These are phyloP conservation scores for Salvia rosmarinus DNA, from an alignment of 257 asterid species.

Conservation along the genomic window DNA sequence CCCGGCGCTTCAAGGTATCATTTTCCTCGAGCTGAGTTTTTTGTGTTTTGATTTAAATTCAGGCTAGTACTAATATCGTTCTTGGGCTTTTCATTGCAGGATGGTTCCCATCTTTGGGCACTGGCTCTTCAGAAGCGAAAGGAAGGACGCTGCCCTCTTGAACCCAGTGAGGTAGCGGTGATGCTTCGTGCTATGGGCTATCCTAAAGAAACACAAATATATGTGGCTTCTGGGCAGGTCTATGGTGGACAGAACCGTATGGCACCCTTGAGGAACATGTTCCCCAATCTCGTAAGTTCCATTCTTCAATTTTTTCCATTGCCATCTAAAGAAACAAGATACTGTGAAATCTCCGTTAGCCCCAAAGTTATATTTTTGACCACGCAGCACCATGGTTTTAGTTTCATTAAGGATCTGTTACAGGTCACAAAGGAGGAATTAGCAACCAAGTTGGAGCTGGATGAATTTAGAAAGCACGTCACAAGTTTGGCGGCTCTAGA, in stretches of 20 bases:
- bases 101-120: conserved; percentile 98
- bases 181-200: conserved; percentile 99
- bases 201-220: conserved; percentile 95
- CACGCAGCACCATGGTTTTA: not conserved
- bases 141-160: conserved; percentile 99
- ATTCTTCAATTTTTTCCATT: not conserved
- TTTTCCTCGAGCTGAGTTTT: not conserved
- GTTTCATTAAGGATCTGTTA: conserved; percentile 28
- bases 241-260: conserved; percentile 99
- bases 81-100: conserved; percentile 54
- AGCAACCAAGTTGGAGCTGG: conserved; percentile 77
- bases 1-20: conserved; percentile 91
- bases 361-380: not conserved
- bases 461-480: conserved; percentile 88
- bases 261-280: conserved; percentile 99
- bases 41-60: not conserved
- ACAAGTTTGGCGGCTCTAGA: conserved; percentile 98
- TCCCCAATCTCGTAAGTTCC: conserved; percentile 87
- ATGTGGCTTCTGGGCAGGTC: conserved; percentile 99
- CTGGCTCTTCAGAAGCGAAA: conserved; percentile 95
- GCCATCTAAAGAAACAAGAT: not conserved
- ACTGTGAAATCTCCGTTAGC: conserved; percentile 2
- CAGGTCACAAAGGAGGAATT: conserved; percentile 97
- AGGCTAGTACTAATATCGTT: conserved; percentile 20
- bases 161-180: conserved; percentile 99